These are phyloP conservation scores for Carex parvula DNA, from an alignment of 176 grass and related monocot species.

Conservation along the genomic window DNA sequence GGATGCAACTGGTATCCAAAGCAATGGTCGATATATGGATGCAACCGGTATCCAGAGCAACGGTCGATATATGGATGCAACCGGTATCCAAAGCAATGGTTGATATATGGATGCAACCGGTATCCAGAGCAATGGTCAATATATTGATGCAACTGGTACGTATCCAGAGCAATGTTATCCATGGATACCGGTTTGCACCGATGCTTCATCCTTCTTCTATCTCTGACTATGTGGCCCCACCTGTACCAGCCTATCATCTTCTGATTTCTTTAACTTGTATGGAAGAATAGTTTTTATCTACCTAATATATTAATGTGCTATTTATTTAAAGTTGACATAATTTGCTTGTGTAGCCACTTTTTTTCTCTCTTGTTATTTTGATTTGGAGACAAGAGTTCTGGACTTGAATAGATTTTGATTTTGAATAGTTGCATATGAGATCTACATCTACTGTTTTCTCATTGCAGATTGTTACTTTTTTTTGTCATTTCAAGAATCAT, in stretches of 20 bases:
- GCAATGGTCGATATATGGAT: not conserved
- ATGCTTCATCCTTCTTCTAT: not conserved
- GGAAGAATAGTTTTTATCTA: too few relatives aligned
- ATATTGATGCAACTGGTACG: not conserved
- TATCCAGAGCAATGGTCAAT: not conserved
- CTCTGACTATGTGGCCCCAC: not conserved
- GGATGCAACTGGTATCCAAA: not conserved
- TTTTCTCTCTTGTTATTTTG: too few relatives aligned
- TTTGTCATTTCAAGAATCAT: too few relatives aligned
- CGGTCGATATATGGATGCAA: not conserved
- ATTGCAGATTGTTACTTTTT: too few relatives aligned
- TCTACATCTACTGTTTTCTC: too few relatives aligned
- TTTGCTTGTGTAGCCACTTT: too few relatives aligned
- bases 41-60: not conserved
- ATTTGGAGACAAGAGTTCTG: too few relatives aligned
- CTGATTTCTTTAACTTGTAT: not conserved
- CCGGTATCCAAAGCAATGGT: not conserved
- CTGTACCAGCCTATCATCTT: not conserved
- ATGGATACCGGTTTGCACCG: not conserved
- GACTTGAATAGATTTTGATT: too few relatives aligned
- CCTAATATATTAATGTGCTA: too few relatives aligned
- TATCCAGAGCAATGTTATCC: not conserved
- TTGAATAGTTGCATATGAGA: too few relatives aligned
- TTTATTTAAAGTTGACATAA: too few relatives aligned
- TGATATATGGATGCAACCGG: not conserved